A percentile compares a stretch with the other conserved stretches of the same genome.
Evolutionary conservation across 371 early-diverging fungal genomes (phyloP).

Genomic region (Lichtheimia hyalospora): DNA sequence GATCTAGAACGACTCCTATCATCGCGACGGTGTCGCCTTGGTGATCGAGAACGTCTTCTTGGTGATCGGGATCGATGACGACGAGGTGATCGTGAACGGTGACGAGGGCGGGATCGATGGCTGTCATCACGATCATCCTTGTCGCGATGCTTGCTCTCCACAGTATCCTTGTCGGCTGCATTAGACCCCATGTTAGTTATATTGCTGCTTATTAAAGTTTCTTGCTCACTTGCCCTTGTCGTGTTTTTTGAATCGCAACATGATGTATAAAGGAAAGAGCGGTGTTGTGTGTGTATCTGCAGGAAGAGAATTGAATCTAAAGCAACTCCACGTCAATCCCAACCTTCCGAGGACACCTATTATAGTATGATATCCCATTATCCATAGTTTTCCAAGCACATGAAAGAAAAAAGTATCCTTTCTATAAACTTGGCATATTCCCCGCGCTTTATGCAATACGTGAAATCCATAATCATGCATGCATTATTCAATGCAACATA

Average conservation of each 20-base stretch:
- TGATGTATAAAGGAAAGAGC: conserved; percentile 2
- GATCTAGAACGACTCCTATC: conserved; percentile 12
- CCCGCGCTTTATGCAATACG: too few relatives aligned
- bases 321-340: too few relatives aligned
- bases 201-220: not conserved
- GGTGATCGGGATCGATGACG: conserved; percentile 13
- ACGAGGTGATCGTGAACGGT: conserved; percentile 19
- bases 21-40: conserved; percentile 7
- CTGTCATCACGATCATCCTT: conserved; percentile 1
- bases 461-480: too few relatives aligned
- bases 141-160: not conserved
- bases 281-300: too few relatives aligned
- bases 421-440: too few relatives aligned
- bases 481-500: too few relatives aligned
- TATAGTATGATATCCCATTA: too few relatives aligned
- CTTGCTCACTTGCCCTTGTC: conserved; percentile 28
- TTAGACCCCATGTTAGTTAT: conserved; percentile 4
- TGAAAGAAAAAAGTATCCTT: too few relatives aligned
- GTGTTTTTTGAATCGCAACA: conserved; percentile 51
- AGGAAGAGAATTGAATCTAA: too few relatives aligned
- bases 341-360: too few relatives aligned
- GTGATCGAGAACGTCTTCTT: conserved; percentile 8
- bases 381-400: too few relatives aligned
- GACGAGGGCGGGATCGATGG: conserved; percentile 14
- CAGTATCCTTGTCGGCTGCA: conserved; percentile 10